These are phyloP conservation scores for Stachybotrys echinatus DNA, from an alignment of 2,329 filamentous ascomycete species.

Conservation along the genomic window DNA sequence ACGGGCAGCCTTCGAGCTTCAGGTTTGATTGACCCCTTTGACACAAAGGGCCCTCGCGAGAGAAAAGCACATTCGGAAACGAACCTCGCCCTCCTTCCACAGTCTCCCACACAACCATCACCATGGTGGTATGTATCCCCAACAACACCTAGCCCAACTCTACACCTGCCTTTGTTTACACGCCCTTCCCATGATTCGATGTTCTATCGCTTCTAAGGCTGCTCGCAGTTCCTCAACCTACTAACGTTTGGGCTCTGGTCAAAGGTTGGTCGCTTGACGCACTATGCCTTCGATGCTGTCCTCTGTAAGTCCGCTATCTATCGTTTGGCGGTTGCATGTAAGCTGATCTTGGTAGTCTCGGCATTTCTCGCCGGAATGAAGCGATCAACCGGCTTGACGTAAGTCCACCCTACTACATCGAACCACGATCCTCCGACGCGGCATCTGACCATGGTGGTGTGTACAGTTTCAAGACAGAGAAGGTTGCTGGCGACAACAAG, in stretches of 20 bases:
- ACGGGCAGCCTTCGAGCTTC: too few relatives aligned
- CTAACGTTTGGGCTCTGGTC: conserved; percentile 63
- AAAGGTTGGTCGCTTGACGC: conserved; percentile 87
- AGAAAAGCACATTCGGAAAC: too few relatives aligned
- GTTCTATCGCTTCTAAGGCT: conserved; percentile 25
- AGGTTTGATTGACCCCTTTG: too few relatives aligned
- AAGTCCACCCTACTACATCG: conserved; percentile 44
- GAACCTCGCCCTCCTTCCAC: neutral
- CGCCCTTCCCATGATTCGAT: neutral
- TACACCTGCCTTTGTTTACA: neutral
- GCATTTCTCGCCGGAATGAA: conserved; percentile 96
- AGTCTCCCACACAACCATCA: conserved; percentile 6
- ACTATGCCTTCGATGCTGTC: conserved; percentile 95
- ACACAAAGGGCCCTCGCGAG: too few relatives aligned
- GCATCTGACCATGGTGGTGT: conserved; percentile 35
- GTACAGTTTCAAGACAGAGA: conserved; percentile 80
- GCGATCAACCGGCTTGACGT: conserved; percentile 96
- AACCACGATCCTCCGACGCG: conserved; percentile 13
- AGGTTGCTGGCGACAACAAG: conserved; percentile 72
- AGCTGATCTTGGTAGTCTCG: conserved; percentile 59
- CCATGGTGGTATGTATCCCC: conserved; percentile 26
- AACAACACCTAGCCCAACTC: neutral
- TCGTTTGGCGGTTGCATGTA: neutral
- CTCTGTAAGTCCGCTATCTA: conserved; percentile 56
- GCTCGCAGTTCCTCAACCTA: conserved; percentile 55